Evolutionary conservation across 1,284 basidiomycete species (phyloP), one percentile per base, ranked within the genome.

Genomic region (Rhodotorula sp.): DNA sequence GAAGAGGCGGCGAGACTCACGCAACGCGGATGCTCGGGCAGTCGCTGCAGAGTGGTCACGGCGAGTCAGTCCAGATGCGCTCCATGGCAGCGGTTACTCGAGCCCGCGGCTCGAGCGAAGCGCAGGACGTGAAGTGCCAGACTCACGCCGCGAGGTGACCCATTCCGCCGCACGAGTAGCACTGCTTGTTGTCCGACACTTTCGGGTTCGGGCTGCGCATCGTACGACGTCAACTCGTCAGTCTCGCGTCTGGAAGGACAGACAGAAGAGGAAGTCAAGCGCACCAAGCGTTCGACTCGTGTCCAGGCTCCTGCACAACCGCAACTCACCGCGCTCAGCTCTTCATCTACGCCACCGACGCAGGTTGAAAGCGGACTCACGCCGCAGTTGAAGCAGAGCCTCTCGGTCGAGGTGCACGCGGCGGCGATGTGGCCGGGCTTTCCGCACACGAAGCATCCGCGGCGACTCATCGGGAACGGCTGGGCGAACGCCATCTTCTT

Each of bases 231-330:
- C 17, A 27, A n/a, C 36, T 24, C 22, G 7, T n/a, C 2, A 19
- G 29, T 20, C 5, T 5, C 19, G 22, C 8, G 27, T 51, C 4
- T 1, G 34, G 27, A 27, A n/a, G 24, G 1, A 10, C 19, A 27
- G 32, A 10, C 20, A 36, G 24, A 36, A 36, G 39, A 30, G 29
- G 44, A 24, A 46, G 30, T 1, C 8, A 11, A 29, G 17, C 67
- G 54, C n/a, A 68, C 67, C 92, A 95, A 68, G 88, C 87, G 71
- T 89, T 89, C 49, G 90, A 91, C 82, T 94, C 92, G 79, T 94
- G 92, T 32, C 91, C 92, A 22, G 91, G 66, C 58, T 66, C 64
- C 69, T 71, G 44, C 54, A 32, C 17, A 8, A 49, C 39, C 24
- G 34, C n/a, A 7, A 52, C 20, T 8, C 55, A 7, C 44, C 49